A percentile compares a stretch with the other conserved stretches of the same genome.
These are phyloP conservation scores for Tricholoma hemisulphureum DNA, from an alignment of 768 basidiomycete genomes.

Conservation along the genomic window DNA sequence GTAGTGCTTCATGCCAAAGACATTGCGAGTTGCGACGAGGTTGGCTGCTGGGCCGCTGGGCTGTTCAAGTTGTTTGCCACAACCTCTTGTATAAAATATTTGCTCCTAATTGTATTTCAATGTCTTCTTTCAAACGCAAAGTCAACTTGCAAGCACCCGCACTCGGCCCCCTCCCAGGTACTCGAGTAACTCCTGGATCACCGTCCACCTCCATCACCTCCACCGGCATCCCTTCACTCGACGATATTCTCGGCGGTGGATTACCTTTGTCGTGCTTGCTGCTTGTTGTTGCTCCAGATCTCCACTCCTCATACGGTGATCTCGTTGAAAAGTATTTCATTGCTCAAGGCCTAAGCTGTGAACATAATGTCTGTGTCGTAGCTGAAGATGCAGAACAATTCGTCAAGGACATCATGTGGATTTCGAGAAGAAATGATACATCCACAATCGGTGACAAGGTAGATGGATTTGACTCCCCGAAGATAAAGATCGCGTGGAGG, in stretches of 20 bases:
- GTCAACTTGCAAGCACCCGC: conserved; percentile 42
- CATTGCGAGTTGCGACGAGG: no score
- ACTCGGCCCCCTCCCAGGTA: conserved; percentile 54
- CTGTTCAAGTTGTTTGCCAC: no score
- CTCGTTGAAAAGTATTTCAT: conserved; percentile 86
- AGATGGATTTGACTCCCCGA: conserved; percentile 44
- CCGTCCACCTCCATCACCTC: conserved; percentile 62
- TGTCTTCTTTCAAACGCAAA: conserved; percentile 84
- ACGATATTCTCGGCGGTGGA: conserved; percentile 93
- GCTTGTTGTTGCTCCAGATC: conserved; percentile 78
- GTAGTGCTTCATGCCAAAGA: not conserved
- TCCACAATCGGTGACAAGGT: conserved; percentile 18
- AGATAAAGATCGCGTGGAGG: conserved; percentile 96
- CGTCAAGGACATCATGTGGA: conserved; percentile 81
- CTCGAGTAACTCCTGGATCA: conserved; percentile 57
- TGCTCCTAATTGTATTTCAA: conserved; percentile 20
- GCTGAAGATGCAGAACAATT: conserved; percentile 58
- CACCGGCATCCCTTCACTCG: conserved; percentile 88
- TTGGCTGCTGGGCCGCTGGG: no score
- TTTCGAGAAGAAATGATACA: conserved; percentile 30
- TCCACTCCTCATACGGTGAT: conserved; percentile 81
- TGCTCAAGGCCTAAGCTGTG: conserved; percentile 77
- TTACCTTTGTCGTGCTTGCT: conserved; percentile 78
- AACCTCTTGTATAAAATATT: not conserved
- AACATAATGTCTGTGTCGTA: conserved; percentile 69